Percentiles rank a stretch among this genome's conserved stretches.
phyloP scores from a whole-genome alignment of 257 asterid species.

The Nicotiana knightiana region DNA sequence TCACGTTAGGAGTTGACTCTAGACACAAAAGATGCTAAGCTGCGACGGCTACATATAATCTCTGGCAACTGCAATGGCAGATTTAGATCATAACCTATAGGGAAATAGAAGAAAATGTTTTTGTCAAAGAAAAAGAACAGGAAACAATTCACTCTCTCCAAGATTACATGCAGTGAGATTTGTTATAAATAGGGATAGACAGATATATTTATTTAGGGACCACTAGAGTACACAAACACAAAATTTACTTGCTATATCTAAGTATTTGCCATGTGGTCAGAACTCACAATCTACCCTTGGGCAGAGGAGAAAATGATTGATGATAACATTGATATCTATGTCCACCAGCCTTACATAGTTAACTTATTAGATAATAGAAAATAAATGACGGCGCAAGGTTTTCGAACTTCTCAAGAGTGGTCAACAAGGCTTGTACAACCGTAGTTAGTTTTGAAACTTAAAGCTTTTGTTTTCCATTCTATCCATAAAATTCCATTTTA shows the following conservation, averaged over 20 bases:
- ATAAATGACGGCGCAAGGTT: background rate
- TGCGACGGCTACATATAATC: background rate
- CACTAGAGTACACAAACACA: background rate
- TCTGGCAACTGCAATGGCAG: constrained; percentile 3
- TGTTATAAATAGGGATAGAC: background rate
- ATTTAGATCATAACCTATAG: background rate
- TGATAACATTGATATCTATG: background rate
- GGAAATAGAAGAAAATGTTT: background rate
- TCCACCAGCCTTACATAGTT: background rate
- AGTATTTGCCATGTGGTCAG: background rate
- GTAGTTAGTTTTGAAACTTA: background rate
- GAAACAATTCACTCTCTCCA: background rate
- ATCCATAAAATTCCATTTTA: background rate
- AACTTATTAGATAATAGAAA: background rate
- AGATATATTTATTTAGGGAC: background rate
- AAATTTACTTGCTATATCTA: background rate
- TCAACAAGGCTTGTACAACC: background rate
- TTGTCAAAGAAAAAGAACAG: background rate
- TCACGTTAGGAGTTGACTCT: background rate
- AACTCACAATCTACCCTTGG: background rate
- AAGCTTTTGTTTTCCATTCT: background rate
- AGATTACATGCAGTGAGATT: background rate
- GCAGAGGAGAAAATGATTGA: background rate
- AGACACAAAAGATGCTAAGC: constrained; percentile 1
- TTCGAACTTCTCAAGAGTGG: background rate